Conservation (phyloP, 352 stramenopile species). For the Phytophthora chlamydospora region DNA sequence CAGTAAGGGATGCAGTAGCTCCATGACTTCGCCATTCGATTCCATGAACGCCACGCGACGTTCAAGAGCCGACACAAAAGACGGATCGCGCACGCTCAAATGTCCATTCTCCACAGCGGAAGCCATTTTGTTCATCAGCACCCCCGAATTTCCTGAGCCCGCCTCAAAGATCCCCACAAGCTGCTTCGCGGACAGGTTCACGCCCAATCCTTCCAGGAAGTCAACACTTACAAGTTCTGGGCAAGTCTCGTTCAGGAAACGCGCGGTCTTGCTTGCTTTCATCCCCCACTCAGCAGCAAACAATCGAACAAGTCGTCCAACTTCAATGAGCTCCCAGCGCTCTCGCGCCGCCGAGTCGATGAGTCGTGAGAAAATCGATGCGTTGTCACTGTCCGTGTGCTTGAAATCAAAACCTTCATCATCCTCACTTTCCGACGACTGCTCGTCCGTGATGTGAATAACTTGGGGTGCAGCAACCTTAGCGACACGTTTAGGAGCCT, state of each 20-base stretch:
- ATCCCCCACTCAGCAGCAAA: slow-evolving; percentile 68
- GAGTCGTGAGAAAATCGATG: slow-evolving; percentile 69
- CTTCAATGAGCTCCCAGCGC: slow-evolving; percentile 78
- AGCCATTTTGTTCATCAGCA: slow-evolving; percentile 80
- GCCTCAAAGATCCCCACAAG: slow-evolving; percentile 75
- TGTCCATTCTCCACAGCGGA: slow-evolving; percentile 76
- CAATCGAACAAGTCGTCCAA: slow-evolving; percentile 80
- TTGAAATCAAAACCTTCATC: slow-evolving; percentile 15
- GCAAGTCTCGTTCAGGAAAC: slow-evolving; percentile 65
- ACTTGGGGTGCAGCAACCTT: slow-evolving; percentile 1
- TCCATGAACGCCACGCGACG: slow-evolving; percentile 36
- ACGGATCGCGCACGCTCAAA: slow-evolving; percentile 58
- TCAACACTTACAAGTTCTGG: slow-evolving; percentile 86
- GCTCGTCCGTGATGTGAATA: slow-evolving; percentile 17
- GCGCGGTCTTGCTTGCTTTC: slow-evolving; percentile 60
- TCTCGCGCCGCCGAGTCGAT: slow-evolving; percentile 82
- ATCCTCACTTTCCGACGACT: slow-evolving; percentile 33
- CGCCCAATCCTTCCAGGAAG: slow-evolving; percentile 81
- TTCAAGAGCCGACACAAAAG: slow-evolving; percentile 39
- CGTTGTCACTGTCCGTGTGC: slow-evolving; percentile 7
- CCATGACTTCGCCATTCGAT: slow-evolving; percentile 68
- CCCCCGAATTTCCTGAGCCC: slow-evolving; percentile 57
- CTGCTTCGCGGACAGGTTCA: slow-evolving; percentile 57
- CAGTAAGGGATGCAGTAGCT: slow-evolving; percentile 69
- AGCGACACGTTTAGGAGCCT: not conserved